A percentile compares a stretch with the other conserved stretches of the same genome.
These are phyloP conservation scores for Fusarium keratoplasticum DNA, from an alignment of 2,329 filamentous ascomycete genomes.

Conservation along the genomic window DNA sequence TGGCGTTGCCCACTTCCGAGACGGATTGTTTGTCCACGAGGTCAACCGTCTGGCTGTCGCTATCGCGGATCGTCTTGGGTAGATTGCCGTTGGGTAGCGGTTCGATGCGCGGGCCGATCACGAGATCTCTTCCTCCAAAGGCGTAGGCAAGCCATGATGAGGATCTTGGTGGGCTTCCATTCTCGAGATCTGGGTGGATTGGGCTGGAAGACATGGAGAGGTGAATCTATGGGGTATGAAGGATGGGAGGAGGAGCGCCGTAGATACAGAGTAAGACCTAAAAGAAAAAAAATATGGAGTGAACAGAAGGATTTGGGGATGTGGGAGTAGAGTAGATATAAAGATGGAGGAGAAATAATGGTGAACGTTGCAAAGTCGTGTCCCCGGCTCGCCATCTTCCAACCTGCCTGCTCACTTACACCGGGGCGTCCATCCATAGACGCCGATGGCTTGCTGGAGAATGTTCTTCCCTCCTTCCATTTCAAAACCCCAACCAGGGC, in stretches of 20 bases:
- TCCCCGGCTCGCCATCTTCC: background rate
- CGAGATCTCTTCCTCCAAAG: conserved; percentile 54
- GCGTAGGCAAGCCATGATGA: conserved; percentile 45
- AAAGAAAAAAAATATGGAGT: background rate
- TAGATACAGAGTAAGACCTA: background rate
- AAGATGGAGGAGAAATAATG: background rate
- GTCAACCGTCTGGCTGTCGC: conserved; percentile 55
- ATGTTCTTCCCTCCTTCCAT: background rate
- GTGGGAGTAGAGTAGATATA: conserved; percentile 3
- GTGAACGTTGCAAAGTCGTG: background rate
- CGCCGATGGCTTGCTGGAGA: background rate
- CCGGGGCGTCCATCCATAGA: background rate
- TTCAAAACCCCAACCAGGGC: background rate
- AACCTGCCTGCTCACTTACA: background rate
- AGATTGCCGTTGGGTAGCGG: conserved; percentile 53
- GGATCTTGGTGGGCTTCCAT: conserved; percentile 13
- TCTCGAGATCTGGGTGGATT: conserved; percentile 15
- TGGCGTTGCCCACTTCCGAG: conserved; percentile 79
- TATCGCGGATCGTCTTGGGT: conserved; percentile 49
- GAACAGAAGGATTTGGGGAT: background rate
- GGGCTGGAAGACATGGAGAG: conserved; percentile 14
- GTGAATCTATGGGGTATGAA: background rate
- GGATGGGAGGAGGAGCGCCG: background rate
- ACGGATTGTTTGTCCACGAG: conserved; percentile 74
- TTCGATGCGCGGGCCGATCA: conserved; percentile 64